phyloP scores from a whole-genome alignment of 805 yeast genomes.

The Zygoascus bituminiphila region DNA sequence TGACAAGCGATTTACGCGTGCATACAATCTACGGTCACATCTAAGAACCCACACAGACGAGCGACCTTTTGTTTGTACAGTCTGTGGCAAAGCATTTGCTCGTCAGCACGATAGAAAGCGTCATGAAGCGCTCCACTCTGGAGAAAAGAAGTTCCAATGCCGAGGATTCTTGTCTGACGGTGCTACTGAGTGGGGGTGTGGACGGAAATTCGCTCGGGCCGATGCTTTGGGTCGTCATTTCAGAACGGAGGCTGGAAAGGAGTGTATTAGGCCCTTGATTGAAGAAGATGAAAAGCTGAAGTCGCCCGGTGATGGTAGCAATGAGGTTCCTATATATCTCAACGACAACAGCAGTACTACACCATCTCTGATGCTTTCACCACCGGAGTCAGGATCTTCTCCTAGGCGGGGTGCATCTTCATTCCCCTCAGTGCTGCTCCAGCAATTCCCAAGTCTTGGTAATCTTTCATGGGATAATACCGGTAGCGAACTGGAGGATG shows the following conservation, averaged over 20 bases:
- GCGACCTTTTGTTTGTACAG: constrained; percentile 58
- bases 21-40: constrained; percentile 88
- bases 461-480: constrained; percentile 5
- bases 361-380: constrained; percentile 16
- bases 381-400: constrained; percentile 9
- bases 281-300: constrained; percentile 37
- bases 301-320: not conserved
- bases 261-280: constrained; percentile 57
- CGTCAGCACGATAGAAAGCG: constrained; percentile 70
- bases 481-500: constrained; percentile 8
- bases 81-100: constrained; percentile 63
- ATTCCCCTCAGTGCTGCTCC: constrained; percentile 18
- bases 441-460: constrained; percentile 19
- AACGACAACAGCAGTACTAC: constrained; percentile 8
- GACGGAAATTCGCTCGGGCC: constrained; percentile 62
- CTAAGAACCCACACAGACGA: constrained; percentile 76
- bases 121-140: constrained; percentile 68
- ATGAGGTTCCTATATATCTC: not conserved
- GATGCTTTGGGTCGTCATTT: constrained; percentile 74
- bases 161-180: constrained; percentile 53
- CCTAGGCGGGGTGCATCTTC: constrained; percentile 3
- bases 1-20: constrained; percentile 81
- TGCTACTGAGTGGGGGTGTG: constrained; percentile 63
- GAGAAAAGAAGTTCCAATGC: constrained; percentile 62
- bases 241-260: constrained; percentile 65